phyloP scores from a whole-genome alignment of 331 rosid genomes.

The Pyracantha coccinea region DNA sequence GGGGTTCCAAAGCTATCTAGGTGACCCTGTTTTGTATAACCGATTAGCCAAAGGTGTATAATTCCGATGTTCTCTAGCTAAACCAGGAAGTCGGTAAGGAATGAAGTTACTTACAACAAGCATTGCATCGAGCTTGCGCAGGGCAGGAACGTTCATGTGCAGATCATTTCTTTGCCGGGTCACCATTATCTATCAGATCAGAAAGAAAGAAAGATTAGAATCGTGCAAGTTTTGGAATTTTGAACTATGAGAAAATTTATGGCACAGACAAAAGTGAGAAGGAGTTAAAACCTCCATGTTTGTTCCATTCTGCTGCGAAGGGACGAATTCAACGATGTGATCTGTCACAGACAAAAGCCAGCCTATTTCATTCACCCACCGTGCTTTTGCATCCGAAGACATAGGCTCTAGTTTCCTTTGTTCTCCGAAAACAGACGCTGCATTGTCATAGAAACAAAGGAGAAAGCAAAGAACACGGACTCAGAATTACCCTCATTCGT shows the following conservation, averaged over 20 bases:
- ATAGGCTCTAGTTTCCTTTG: conserved; percentile 63
- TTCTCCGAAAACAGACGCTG: conserved; percentile 89
- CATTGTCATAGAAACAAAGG: conserved; percentile 10
- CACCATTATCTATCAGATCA: conserved; percentile 60
- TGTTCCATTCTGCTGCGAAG: conserved; percentile 74
- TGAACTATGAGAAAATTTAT: not conserved
- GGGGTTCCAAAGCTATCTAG: conserved; percentile 55
- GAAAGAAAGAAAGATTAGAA: not conserved
- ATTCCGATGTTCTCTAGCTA: not conserved
- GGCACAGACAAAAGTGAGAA: not conserved
- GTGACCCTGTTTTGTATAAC: conserved; percentile 38
- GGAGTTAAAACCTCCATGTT: conserved; percentile 60
- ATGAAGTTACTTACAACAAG: conserved; percentile 51
- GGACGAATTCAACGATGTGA: conserved; percentile 79
- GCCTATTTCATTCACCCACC: conserved; percentile 86
- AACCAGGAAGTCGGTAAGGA: not conserved
- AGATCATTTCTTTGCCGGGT: conserved; percentile 80
- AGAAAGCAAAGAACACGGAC: not conserved
- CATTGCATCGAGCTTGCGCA: conserved; percentile 83
- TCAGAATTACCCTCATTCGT: not conserved
- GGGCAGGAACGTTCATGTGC: conserved; percentile 71
- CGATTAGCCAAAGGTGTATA: conserved; percentile 11
- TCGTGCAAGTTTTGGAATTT: not conserved
- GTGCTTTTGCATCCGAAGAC: conserved; percentile 49
- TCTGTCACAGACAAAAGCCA: conserved; percentile 91